Evolutionary conservation across 1,284 basidiomycete genomes (phyloP), one percentile per base, ranked within the genome.

Genomic region (Ceratobasidium sp.): DNA sequence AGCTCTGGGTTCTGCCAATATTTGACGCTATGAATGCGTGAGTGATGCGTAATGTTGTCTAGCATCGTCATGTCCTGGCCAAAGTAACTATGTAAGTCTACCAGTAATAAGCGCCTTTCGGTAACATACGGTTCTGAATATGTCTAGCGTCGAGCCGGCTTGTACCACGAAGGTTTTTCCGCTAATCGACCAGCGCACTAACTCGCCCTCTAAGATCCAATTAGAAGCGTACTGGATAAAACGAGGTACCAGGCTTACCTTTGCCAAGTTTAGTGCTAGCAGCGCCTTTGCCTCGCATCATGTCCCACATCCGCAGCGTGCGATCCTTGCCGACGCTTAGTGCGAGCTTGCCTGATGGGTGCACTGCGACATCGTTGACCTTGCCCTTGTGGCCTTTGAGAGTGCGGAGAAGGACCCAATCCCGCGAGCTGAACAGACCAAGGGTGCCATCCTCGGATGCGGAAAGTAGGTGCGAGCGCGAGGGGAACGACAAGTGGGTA

Each of bases 251-350:
- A 72, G 24, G 80, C 85, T 69, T 76, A 93, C 94, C 94, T 83
- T 91, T 91, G 19, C 93, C 93, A 4, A 98, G 83, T 79, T 96
- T 94, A 43, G 91, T 92, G 80, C 94, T 96, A 3, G 94, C 94
- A 14, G 90, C 90, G 1, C 94, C 94, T 80, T 92, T 92, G 0
- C 96, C 97, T 59, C 96, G 86, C 93, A 98, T 98, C 58, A 99
- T 84, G 84, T 99, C 97, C 97, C 97, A 99, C 95, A 98, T 97
- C 64, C 96, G 88, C 75, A 98, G 81, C 8, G 93, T 95, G 76
- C 89, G 86, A 80, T 99, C 97, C 79, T 92, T 92, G 13, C 97
- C 97, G 0, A 98, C 95, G 77, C 90, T 94, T 37, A 99, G 83
- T 0, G 92, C 96, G 19, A 98, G 88, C 79, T 98, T 93, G 1